phyloP scores from a whole-genome alignment of 140 eudicot genomes.

The Senecio squalidus region DNA sequence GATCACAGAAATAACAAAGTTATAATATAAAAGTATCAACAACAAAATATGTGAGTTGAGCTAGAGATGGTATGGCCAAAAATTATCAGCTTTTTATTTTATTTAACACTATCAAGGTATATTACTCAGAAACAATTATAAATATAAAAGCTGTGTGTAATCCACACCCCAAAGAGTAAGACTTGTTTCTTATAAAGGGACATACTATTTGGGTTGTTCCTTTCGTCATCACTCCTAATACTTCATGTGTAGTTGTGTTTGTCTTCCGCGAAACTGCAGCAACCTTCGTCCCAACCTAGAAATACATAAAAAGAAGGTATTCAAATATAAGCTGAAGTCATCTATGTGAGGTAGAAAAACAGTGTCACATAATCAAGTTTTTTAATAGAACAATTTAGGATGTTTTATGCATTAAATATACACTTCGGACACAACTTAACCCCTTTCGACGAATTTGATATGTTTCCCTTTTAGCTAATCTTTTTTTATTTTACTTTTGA shows the following conservation, averaged over 20 bases:
- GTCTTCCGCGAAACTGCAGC: slow-evolving; percentile 94
- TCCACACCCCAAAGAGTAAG: too few relatives aligned
- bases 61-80: not conserved
- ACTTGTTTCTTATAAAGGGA: not conserved
- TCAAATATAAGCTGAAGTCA: slow-evolving; percentile 6
- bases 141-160: too few relatives aligned
- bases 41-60: too few relatives aligned
- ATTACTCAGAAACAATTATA: not conserved
- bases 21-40: too few relatives aligned
- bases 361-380: not conserved
- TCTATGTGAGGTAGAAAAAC: not conserved
- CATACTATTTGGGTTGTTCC: slow-evolving; percentile 90
- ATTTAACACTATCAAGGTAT: not conserved
- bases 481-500: not conserved
- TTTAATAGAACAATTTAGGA: not conserved
- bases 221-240: slow-evolving; percentile 86
- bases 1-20: slow-evolving; percentile 25
- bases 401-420: not conserved
- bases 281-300: slow-evolving; percentile 89
- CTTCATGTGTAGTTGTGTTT: slow-evolving; percentile 91
- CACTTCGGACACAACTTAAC: not conserved
- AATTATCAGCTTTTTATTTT: not conserved
- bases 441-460: not conserved
- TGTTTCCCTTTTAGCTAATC: not conserved
- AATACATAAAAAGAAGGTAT: not conserved